Evolutionary conservation across 768 basidiomycete genomes (phyloP).

Genomic region (Rhodosporidiobolus odoratus): DNA sequence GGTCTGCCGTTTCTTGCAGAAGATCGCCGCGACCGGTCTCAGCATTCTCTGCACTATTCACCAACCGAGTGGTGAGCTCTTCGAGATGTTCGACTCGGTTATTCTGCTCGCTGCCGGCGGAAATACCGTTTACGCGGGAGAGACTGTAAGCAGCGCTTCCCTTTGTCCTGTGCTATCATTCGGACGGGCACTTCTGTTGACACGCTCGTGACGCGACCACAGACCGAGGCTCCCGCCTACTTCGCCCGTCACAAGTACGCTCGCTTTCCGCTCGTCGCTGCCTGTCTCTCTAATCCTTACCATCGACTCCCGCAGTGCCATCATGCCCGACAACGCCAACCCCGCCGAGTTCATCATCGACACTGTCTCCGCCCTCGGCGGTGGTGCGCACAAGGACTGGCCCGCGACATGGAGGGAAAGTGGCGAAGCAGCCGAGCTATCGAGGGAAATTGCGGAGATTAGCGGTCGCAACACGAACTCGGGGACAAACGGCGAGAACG

Average conservation of each 20-base stretch:
- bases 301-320: not conserved
- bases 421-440: conserved; percentile 61
- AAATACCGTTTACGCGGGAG: conserved; percentile 21
- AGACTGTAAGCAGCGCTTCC: conserved; percentile 6
- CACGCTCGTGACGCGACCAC: too few species aligned
- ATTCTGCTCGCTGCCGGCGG: conserved; percentile 23
- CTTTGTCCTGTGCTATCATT: too few species aligned
- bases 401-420: conserved; percentile 9
- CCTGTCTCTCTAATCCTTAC: not conserved
- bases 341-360: conserved; percentile 61
- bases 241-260: not conserved
- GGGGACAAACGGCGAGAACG: conserved; percentile 48
- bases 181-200: too few species aligned
- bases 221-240: not conserved
- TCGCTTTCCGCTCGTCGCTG: not conserved
- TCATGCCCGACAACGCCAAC: conserved; percentile 53
- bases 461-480: conserved; percentile 62
- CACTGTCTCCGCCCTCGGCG: conserved; percentile 49
- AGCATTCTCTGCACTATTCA: conserved; percentile 82
- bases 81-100: conserved; percentile 26
- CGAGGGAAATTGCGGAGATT: conserved; percentile 72
- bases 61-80: conserved; percentile 36
- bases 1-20: conserved; percentile 58
- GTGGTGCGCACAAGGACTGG: conserved; percentile 23
- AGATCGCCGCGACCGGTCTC: conserved; percentile 72